These are phyloP conservation scores for Dillenia turbinata DNA, from an alignment of 164 flowering plant genomes.

Conservation along the genomic window DNA sequence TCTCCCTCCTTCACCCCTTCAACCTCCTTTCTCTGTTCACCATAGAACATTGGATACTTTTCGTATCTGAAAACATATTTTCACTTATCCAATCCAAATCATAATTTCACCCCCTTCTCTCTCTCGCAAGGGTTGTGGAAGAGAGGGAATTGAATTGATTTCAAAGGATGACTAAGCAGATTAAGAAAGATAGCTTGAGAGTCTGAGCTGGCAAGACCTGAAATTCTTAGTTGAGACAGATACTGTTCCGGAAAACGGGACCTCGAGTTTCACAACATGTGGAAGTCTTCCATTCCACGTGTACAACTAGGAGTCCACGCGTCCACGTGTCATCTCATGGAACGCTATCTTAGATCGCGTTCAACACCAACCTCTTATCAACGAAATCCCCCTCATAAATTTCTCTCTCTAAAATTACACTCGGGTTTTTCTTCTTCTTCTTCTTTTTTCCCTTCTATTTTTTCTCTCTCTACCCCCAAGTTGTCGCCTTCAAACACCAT, in stretches of 20 bases:
- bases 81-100: too few relatives aligned
- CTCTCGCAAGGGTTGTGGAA: too few relatives aligned
- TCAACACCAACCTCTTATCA: constrained; percentile 63
- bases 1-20: too few relatives aligned
- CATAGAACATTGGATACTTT: too few relatives aligned
- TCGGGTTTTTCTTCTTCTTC: constrained; percentile 9
- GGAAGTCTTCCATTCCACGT: constrained; percentile 45
- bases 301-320: constrained; percentile 16
- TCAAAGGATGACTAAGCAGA: too few relatives aligned
- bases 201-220: constrained; percentile 29
- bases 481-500: constrained; percentile 37
- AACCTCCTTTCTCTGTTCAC: too few relatives aligned
- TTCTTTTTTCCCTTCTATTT: not conserved
- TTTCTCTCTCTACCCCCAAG: constrained; percentile 4
- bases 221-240: not conserved
- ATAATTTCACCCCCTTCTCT: too few relatives aligned
- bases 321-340: constrained; percentile 55
- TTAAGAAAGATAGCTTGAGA: not conserved
- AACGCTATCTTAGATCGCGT: constrained; percentile 64
- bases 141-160: too few relatives aligned
- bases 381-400: constrained; percentile 10
- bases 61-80: too few relatives aligned
- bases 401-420: constrained; percentile 16
- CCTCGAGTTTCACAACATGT: constrained; percentile 32
- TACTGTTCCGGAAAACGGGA: not conserved